Percentiles rank a stretch among this genome's conserved stretches.
Evolutionary conservation across 345 rosid species (phyloP).

Genomic region (Hibiscus syriacus): DNA sequence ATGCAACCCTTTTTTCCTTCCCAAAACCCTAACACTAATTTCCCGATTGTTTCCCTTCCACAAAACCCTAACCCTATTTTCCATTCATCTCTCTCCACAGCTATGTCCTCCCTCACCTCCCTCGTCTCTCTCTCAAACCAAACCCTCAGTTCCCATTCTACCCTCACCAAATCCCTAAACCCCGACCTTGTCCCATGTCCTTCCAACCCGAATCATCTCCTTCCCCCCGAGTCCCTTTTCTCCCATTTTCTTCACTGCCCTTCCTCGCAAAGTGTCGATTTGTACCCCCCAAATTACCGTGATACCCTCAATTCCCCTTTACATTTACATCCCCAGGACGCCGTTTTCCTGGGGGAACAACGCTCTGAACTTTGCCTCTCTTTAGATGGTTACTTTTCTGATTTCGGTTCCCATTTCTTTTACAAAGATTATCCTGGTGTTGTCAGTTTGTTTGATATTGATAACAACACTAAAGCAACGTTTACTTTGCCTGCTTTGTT

Average conservation of each 20-base stretch:
- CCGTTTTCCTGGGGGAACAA: conserved; percentile 9
- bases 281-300: conserved; percentile 40
- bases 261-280: conserved; percentile 24
- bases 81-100: not conserved
- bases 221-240: conserved; percentile 67
- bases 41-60: too few species aligned
- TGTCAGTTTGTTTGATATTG: conserved; percentile 36
- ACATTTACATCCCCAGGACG: conserved; percentile 2
- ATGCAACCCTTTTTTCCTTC: too few species aligned
- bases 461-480: conserved; percentile 15
- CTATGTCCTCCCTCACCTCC: not conserved
- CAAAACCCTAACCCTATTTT: not conserved
- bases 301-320: conserved; percentile 27
- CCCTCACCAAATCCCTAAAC: conserved; percentile 20
- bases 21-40: too few species aligned
- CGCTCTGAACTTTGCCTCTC: conserved; percentile 42
- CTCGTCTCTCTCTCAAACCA: conserved; percentile 24
- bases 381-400: conserved; percentile 33
- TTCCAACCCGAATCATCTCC: conserved; percentile 50
- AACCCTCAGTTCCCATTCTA: conserved; percentile 27
- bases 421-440: conserved; percentile 64
- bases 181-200: conserved; percentile 39
- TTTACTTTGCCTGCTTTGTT: conserved; percentile 52
- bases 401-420: conserved; percentile 38
- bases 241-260: conserved; percentile 64